Percentiles rank a stretch among this genome's conserved stretches.
These are phyloP conservation scores for Agaricus blazei DNA, from an alignment of 768 basidiomycete genomes.

Conservation along the genomic window DNA sequence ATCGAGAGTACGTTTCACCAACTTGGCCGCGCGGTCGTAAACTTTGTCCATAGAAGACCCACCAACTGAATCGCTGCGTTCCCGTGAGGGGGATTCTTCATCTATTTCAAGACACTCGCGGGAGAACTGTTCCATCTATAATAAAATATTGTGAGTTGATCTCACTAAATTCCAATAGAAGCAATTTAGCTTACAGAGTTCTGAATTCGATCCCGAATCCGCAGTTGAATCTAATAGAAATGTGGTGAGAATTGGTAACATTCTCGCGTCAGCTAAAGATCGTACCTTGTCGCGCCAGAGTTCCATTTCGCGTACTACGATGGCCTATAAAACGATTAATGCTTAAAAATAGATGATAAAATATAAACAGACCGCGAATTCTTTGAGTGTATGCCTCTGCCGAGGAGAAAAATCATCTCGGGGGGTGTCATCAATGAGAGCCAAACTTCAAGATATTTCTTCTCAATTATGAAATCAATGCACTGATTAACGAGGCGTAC, in stretches of 20 bases:
- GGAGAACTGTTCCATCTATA: slow-evolving; percentile 91
- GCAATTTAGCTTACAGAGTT: slow-evolving; percentile 54
- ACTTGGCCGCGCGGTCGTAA: slow-evolving; percentile 84
- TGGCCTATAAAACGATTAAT: slow-evolving; percentile 41
- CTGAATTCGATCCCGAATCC: slow-evolving; percentile 88
- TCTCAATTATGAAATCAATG: neutral
- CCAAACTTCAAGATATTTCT: slow-evolving; percentile 43
- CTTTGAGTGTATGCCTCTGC: slow-evolving; percentile 88
- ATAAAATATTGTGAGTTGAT: neutral
- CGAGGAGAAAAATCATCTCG: slow-evolving; percentile 82
- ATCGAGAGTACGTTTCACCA: slow-evolving; percentile 86
- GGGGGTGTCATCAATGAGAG: slow-evolving; percentile 80
- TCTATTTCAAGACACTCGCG: slow-evolving; percentile 93
- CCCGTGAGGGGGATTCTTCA: slow-evolving; percentile 37
- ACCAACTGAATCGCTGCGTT: slow-evolving; percentile 28
- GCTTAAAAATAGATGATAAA: neutral
- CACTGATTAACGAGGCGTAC: slow-evolving; percentile 30
- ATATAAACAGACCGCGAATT: slow-evolving; percentile 61
- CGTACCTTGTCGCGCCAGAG: slow-evolving; percentile 88
- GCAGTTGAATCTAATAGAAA: slow-evolving; percentile 69
- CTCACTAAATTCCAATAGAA: neutral
- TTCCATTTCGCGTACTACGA: slow-evolving; percentile 94
- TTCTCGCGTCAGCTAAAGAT: neutral
- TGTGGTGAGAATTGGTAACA: neutral
- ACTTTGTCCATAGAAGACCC: slow-evolving; percentile 75